Conservation (phyloP, 1,284 basidiomycete species). For the Mycena citricolor region DNA sequence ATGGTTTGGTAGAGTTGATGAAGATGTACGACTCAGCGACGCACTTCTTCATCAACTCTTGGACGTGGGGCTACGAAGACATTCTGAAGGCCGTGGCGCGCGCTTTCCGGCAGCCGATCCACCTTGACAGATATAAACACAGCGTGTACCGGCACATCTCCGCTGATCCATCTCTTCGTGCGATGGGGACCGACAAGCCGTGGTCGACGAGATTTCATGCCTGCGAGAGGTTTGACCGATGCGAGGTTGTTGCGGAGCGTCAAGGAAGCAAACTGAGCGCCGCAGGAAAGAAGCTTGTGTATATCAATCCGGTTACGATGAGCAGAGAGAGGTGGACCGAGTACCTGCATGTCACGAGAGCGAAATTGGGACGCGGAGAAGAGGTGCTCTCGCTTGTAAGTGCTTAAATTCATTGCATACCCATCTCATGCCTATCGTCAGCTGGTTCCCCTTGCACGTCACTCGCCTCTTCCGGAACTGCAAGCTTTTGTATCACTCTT, state of each 20-base stretch:
- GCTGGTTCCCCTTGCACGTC: constrained; percentile 82
- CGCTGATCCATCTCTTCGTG: constrained; percentile 65
- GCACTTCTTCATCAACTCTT: constrained; percentile 85
- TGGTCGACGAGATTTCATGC: constrained; percentile 81
- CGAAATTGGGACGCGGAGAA: constrained; percentile 44
- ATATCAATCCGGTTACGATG: constrained; percentile 76
- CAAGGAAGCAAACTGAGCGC: constrained; percentile 34
- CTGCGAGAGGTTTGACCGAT: constrained; percentile 82
- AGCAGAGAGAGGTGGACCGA: constrained; percentile 55
- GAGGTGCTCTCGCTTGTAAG: constrained; percentile 59
- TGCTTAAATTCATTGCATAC: too few relatives aligned
- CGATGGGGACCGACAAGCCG: constrained; percentile 64
- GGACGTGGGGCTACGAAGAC: constrained; percentile 95
- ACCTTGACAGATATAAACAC: constrained; percentile 87
- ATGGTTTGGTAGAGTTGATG: constrained; percentile 70
- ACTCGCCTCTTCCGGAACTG: constrained; percentile 85
- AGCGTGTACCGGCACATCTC: constrained; percentile 58
- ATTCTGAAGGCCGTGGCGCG: constrained; percentile 72
- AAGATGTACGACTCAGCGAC: constrained; percentile 62
- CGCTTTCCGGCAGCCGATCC: constrained; percentile 73
- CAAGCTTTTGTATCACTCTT: constrained; percentile 79
- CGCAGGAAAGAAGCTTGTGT: constrained; percentile 61
- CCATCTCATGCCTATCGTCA: constrained; percentile 31
- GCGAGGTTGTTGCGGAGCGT: constrained; percentile 55
- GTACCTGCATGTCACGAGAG: constrained; percentile 53